Evolutionary conservation across 2,329 filamentous ascomycete genomes (phyloP).

Genomic region (Raffaelea deltoideospora): DNA sequence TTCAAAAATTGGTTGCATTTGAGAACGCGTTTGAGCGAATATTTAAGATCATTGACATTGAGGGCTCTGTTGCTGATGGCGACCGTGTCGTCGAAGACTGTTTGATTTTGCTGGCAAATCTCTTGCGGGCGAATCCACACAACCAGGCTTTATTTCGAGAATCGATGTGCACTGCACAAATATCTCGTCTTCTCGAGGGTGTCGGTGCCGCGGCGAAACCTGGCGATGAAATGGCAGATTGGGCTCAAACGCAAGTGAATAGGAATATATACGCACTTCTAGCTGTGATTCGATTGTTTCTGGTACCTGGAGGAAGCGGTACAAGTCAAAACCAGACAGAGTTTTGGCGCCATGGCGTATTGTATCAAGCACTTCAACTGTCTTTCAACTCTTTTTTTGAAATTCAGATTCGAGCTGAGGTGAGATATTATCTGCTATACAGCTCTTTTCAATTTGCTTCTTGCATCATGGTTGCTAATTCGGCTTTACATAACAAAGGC

Average conservation of each 20-base stretch:
- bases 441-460: background rate
- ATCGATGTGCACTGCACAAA: conserved; percentile 62
- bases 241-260: conserved; percentile 64
- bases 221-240: conserved; percentile 49
- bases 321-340: conserved; percentile 72
- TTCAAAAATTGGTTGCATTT: conserved; percentile 92
- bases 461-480: background rate
- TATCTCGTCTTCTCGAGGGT: conserved; percentile 52
- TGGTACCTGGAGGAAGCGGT: conserved; percentile 64
- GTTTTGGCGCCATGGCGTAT: conserved; percentile 70
- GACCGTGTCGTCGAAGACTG: conserved; percentile 86
- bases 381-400: conserved; percentile 63
- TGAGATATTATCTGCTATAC: conserved; percentile 19
- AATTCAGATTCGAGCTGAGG: conserved; percentile 68
- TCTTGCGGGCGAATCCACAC: conserved; percentile 71
- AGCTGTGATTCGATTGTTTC: conserved; percentile 72
- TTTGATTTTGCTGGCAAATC: conserved; percentile 75
- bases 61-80: conserved; percentile 70
- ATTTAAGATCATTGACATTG: conserved; percentile 65
- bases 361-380: conserved; percentile 66
- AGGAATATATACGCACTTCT: conserved; percentile 87
- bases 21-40: conserved; percentile 84
- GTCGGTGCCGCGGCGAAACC: conserved; percentile 17
- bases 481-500: conserved; percentile 33
- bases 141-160: conserved; percentile 93